A percentile compares a stretch with the other conserved stretches of the same genome.
These are phyloP conservation scores for Starmerella asiatica DNA, from an alignment of 805 yeast species.

Conservation along the genomic window DNA sequence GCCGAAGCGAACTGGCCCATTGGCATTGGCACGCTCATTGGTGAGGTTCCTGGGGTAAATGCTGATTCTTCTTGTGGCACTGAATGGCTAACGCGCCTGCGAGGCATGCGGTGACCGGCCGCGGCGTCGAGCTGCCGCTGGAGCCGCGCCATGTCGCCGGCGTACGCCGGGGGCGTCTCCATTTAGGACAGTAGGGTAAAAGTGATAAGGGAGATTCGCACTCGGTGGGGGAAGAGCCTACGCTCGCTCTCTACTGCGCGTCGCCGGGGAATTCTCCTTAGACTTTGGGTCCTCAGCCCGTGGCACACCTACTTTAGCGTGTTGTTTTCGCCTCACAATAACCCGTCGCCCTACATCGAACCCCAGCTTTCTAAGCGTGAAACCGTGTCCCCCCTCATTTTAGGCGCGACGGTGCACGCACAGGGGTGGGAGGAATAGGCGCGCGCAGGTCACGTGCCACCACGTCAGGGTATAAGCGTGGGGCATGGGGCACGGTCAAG, in stretches of 20 bases:
- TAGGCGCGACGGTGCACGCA: too few relatives aligned
- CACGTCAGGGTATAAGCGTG: too few relatives aligned
- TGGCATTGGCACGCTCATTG: neutral
- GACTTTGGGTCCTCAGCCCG: too few relatives aligned
- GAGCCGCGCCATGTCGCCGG: constrained; percentile 14
- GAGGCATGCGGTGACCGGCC: constrained; percentile 14
- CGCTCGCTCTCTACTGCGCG: too few relatives aligned
- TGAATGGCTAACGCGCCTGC: constrained; percentile 15
- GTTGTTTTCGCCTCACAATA: constrained; percentile 4
- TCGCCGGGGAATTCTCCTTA: too few relatives aligned
- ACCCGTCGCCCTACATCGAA: neutral
- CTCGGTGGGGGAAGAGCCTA: too few relatives aligned
- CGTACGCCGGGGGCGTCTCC: constrained; percentile 18
- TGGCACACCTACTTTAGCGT: constrained; percentile 2
- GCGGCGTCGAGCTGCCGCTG: constrained; percentile 15
- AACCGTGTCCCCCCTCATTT: too few relatives aligned
- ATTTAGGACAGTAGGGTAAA: constrained; percentile 2
- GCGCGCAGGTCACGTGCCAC: too few relatives aligned
- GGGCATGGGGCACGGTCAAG: too few relatives aligned
- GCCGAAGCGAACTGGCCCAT: neutral
- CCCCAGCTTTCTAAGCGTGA: neutral
- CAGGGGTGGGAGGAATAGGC: too few relatives aligned
- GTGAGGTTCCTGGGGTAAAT: constrained; percentile 13
- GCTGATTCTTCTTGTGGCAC: constrained; percentile 13
- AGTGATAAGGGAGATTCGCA: neutral